Conservation (phyloP, 1,284 basidiomycete species). For the Cutaneotrichosporon spelunceum region DNA sequence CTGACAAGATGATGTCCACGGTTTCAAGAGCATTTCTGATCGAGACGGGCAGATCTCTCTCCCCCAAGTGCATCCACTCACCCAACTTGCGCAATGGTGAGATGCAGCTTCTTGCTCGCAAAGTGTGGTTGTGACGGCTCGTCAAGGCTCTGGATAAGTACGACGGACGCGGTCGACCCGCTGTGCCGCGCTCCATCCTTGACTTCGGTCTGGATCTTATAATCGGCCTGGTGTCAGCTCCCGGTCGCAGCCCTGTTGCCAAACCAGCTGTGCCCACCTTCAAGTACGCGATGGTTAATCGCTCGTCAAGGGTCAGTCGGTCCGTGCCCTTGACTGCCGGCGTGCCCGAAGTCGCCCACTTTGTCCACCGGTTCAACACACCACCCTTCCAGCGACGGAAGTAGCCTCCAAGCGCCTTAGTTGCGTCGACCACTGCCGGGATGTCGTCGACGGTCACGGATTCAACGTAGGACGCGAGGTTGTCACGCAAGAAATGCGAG, state of each 20-base stretch:
- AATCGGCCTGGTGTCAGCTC: constrained; percentile 54
- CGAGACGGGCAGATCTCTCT: no score
- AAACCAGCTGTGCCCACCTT: constrained; percentile 57
- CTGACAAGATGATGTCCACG: no score
- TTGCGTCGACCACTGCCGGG: constrained; percentile 70
- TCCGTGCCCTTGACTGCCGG: constrained; percentile 30
- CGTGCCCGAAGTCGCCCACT: constrained; percentile 19
- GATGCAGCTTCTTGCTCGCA: constrained; percentile 62
- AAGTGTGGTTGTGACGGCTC: constrained; percentile 77
- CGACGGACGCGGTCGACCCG: constrained; percentile 88
- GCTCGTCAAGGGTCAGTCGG: constrained; percentile 72
- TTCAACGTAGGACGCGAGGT: constrained; percentile 76
- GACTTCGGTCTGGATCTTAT: constrained; percentile 60
- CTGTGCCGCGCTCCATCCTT: constrained; percentile 55
- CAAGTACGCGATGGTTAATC: constrained; percentile 79
- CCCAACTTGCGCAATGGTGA: constrained; percentile 93
- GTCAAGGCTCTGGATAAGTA: constrained; percentile 77
- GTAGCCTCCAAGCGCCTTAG: constrained; percentile 70
- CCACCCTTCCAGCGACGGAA: constrained; percentile 83
- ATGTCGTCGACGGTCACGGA: constrained; percentile 64
- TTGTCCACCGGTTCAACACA: constrained; percentile 53
- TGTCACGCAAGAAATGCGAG: constrained; percentile 69
- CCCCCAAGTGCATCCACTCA: constrained; percentile 46
- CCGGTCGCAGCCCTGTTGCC: no score
- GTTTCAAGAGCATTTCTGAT: no score